Evolutionary conservation across 495 filamentous ascomycete species (phyloP), one percentile per base, ranked within the genome.

Genomic region (Xylaria sp.): DNA sequence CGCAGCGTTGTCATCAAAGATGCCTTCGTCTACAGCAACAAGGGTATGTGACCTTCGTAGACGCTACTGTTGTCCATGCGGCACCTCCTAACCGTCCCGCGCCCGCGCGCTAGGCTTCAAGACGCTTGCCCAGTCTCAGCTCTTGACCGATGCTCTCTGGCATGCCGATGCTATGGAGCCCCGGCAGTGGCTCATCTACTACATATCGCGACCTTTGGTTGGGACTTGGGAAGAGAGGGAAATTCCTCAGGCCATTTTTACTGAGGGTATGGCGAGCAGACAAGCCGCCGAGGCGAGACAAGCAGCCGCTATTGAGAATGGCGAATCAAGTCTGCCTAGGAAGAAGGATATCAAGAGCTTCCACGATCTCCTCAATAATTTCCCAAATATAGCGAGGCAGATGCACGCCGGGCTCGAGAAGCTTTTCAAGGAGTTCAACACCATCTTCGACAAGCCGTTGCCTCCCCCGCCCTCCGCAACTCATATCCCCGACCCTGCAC

Each of bases 1-100:
- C 88, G 94, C 72, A 98, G 93, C 44, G 90, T 99, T 64, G 92
- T 98, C 21, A 90, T 99, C 59, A 98, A 98, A 83, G 97, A 99
- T 82, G 89, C 90, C 61, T 93, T 91, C 74, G 88, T 98, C 14
- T 98, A 95, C 81, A 97, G 91, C 80, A 98, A 99, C 78, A 98
- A 98, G 86, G 95, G 95, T 97, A 79, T 41, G 81, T 67, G 29
- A 14, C 29, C n/a, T 59, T 41, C 15, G 12, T 14, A 24, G 4
- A 61, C 58, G 33, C 17, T 35, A 35, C 55, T 26, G 17, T 6
- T 26, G 14, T 58, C 41, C 9, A 71, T 52, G 33, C 48, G 53
- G 19, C 58, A 43, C 61, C 9, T 21, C 71, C 76, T 71, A 67
- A 78, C 61, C 46, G 15, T 6, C 26, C n/a, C n/a, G n/a, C n/a